Conservation (phyloP, 169 alveolate genomes). For the Plasmodium vinckei region DNA sequence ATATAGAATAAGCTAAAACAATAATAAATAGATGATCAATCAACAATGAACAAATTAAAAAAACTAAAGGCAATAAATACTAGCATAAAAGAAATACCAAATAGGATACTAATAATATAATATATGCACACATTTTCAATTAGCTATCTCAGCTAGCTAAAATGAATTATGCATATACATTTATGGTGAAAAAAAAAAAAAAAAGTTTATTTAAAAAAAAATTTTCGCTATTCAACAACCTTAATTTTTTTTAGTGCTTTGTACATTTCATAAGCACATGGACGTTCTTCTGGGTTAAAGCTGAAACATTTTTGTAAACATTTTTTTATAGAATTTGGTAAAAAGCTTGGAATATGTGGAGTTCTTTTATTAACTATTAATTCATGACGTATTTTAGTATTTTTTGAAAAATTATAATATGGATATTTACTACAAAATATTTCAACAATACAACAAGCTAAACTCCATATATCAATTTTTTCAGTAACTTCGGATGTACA, state of each 20-base stretch:
- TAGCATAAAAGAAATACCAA: too few relatives aligned
- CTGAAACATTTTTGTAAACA: constrained; percentile 35
- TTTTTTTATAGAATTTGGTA: constrained; percentile 63
- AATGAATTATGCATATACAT: too few relatives aligned
- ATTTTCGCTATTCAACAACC: constrained; percentile 22
- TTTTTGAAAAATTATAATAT: constrained; percentile 44
- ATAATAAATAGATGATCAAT: neutral
- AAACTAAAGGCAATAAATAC: neutral
- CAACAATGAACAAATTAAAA: neutral
- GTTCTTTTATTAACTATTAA: constrained; percentile 35
- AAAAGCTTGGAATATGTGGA: constrained; percentile 47
- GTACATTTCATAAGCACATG: constrained; percentile 66
- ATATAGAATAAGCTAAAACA: neutral
- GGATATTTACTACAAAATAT: constrained; percentile 74
- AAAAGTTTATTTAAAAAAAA: too few relatives aligned
- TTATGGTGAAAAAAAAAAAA: too few relatives aligned
- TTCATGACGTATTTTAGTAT: constrained; percentile 65
- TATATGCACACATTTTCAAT: too few relatives aligned
- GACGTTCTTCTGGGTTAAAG: constrained; percentile 60
- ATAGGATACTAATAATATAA: too few relatives aligned
- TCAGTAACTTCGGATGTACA: constrained; percentile 64
- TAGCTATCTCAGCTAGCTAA: too few relatives aligned
- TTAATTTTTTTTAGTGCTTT: constrained; percentile 55
- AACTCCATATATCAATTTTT: constrained; percentile 71
- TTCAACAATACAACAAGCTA: constrained; percentile 70